Evolutionary conservation across 192 early-diverging fungal species (phyloP), one percentile per base, ranked within the genome.

Genomic region (Coemansia aciculifera): DNA sequence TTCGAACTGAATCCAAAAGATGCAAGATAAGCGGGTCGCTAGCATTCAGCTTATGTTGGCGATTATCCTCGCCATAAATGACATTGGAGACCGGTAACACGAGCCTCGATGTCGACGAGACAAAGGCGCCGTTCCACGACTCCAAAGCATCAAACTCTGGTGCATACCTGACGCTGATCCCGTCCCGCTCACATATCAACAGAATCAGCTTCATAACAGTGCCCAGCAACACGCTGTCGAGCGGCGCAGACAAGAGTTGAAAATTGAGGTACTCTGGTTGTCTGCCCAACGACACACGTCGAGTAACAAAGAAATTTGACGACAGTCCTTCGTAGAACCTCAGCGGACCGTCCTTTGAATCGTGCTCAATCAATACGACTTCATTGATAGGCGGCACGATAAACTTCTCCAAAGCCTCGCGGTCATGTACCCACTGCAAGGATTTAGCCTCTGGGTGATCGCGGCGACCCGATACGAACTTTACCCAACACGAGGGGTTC

Each of bases 181-280:
- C 62, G 23, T 79, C 77, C 5, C 67, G 62, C 21, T 73, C 60
- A 46, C 77, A 78, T 27, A 84, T 75, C 0, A 37, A 42, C 67
- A 84, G 59, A 13, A 84, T 77, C 62, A 76, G 67, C 40, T 73
- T 75, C 81, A 84, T 78, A 5, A 84, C 46, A 0, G 81, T 84
- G 31, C 81, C 81, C 49, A 79, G 60, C 3, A 84, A 62, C 57
- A 84, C 81, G 51, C 57, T 56, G 48, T 70, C 68, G 37, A 64
- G 46, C 12, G 81, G 77, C 15, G 81, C 81, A 15, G 73, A 71
- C 21, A 75, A 19, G 31, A 84, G 61, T 48, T 84, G 64, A 23
- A 52, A 78, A 10, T 69, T 49, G 10, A 49, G 32, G 66, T 65
- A 72, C 23, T 52, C 66, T 7, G 65, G 66, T n/a, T 43, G 31